phyloP scores from a whole-genome alignment of 2,329 filamentous ascomycete genomes.

The Microdochium bolleyi region DNA sequence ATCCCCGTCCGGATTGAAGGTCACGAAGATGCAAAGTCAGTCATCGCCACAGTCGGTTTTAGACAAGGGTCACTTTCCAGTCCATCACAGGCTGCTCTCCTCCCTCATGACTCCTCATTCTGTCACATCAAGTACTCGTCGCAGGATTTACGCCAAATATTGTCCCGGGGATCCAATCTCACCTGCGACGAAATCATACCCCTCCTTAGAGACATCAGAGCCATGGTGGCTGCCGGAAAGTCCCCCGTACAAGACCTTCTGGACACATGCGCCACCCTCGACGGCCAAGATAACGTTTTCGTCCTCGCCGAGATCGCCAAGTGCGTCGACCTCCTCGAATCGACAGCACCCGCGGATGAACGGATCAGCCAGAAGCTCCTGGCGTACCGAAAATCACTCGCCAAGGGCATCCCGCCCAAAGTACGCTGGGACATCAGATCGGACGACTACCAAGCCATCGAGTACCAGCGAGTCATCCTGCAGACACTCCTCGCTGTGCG shows the following conservation, averaged over 20 bases:
- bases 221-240: background rate
- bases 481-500: background rate
- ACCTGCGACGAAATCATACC: background rate
- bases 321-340: background rate
- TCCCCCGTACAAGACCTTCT: background rate
- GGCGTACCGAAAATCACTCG: background rate
- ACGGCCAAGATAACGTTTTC: background rate
- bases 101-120: background rate
- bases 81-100: background rate
- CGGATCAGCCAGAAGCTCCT: background rate
- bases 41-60: background rate
- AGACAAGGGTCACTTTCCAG: background rate
- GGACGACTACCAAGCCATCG: background rate
- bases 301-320: background rate
- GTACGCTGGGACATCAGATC: background rate
- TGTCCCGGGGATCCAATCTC: background rate
- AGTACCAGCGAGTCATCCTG: background rate
- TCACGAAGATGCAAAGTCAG: background rate
- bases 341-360: background rate
- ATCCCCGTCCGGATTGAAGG: background rate
- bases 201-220: background rate
- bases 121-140: background rate
- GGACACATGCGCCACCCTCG: background rate
- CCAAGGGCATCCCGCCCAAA: background rate
- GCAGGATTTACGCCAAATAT: background rate